Percentiles rank a stretch among this genome's conserved stretches.
These are phyloP conservation scores for Piper longum DNA, from an alignment of 164 flowering plant genomes.

Conservation along the genomic window DNA sequence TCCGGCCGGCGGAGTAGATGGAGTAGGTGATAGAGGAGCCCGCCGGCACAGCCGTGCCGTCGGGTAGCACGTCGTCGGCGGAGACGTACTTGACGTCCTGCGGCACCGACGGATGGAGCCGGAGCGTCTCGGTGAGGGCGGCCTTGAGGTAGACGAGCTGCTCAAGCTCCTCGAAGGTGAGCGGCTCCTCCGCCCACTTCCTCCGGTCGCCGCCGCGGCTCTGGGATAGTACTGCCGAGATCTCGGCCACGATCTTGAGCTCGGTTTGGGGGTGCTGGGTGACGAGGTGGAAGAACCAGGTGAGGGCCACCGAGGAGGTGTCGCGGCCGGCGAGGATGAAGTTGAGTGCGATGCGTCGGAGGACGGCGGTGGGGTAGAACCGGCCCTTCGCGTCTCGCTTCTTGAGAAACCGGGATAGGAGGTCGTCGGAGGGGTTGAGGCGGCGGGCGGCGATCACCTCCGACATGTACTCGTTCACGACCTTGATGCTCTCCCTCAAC, in stretches of 20 bases:
- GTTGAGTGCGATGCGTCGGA: constrained; percentile 10
- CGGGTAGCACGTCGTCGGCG: constrained; percentile 59
- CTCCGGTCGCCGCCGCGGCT: constrained; percentile 46
- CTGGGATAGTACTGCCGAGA: constrained; percentile 33
- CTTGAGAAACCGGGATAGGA: constrained; percentile 70
- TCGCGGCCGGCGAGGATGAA: too few relatives aligned
- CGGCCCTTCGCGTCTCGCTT: constrained; percentile 49
- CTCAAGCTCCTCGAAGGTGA: constrained; percentile 68
- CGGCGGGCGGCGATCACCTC: constrained; percentile 46
- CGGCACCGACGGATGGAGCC: constrained; percentile 86
- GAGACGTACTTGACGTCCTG: constrained; percentile 66
- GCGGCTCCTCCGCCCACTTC: constrained; percentile 55
- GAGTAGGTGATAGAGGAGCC: constrained; percentile 75
- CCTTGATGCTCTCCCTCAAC: constrained; percentile 31
- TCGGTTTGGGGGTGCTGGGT: constrained; percentile 53
- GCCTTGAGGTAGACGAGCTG: constrained; percentile 30
- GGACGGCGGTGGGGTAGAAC: constrained; percentile 29
- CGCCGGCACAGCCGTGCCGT: constrained; percentile 58
- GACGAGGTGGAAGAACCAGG: constrained; percentile 82
- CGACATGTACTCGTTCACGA: constrained; percentile 54
- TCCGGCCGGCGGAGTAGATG: constrained; percentile 75
- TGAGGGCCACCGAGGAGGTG: constrained; percentile 26
- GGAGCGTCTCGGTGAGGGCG: constrained; percentile 36
- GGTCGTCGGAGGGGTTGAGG: constrained; percentile 56
- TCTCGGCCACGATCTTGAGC: constrained; percentile 37